Percentiles rank a stretch among this genome's conserved stretches.
Evolutionary conservation across 768 basidiomycete species (phyloP).

Genomic region (Terana coerulea): DNA sequence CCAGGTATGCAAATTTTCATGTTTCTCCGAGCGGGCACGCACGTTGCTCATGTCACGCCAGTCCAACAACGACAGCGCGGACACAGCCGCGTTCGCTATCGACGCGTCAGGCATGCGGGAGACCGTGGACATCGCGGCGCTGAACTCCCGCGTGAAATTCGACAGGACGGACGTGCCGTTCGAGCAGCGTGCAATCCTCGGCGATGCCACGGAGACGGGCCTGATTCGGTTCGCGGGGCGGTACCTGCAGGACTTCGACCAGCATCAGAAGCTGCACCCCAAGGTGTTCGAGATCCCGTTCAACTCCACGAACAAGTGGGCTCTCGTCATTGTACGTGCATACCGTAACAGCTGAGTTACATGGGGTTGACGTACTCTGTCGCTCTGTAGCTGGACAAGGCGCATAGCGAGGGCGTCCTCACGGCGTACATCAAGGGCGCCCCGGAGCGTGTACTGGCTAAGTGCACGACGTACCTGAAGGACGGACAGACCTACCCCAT

Average conservation of each 20-base stretch:
- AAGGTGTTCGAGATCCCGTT: constrained; percentile 76
- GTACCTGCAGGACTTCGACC: constrained; percentile 51
- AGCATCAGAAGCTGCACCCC: constrained; percentile 42
- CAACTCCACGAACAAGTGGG: constrained; percentile 75
- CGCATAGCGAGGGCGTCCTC: constrained; percentile 44
- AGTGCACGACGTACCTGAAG: constrained; percentile 57
- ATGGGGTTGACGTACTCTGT: not conserved
- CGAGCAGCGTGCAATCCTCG: constrained; percentile 56
- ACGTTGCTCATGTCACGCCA: constrained; percentile 17
- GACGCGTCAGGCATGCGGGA: constrained; percentile 58
- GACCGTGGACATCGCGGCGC: constrained; percentile 57
- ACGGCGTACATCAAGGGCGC: constrained; percentile 66
- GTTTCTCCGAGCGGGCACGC: not conserved
- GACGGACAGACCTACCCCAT: constrained; percentile 46
- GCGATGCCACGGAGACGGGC: constrained; percentile 77
- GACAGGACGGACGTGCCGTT: constrained; percentile 62
- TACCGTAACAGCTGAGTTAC: not conserved
- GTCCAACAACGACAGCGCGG: constrained; percentile 66
- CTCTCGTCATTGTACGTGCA: constrained; percentile 55
- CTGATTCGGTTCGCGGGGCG: constrained; percentile 64
- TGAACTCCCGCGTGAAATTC: constrained; percentile 71
- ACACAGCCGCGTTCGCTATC: constrained; percentile 46
- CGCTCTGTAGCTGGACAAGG: constrained; percentile 46
- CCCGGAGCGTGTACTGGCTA: constrained; percentile 63
- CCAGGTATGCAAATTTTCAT: constrained; percentile 34